A percentile compares a stretch with the other conserved stretches of the same genome.
phyloP scores from a whole-genome alignment of 495 filamentous ascomycete genomes.

The Penicillium coprophilum region DNA sequence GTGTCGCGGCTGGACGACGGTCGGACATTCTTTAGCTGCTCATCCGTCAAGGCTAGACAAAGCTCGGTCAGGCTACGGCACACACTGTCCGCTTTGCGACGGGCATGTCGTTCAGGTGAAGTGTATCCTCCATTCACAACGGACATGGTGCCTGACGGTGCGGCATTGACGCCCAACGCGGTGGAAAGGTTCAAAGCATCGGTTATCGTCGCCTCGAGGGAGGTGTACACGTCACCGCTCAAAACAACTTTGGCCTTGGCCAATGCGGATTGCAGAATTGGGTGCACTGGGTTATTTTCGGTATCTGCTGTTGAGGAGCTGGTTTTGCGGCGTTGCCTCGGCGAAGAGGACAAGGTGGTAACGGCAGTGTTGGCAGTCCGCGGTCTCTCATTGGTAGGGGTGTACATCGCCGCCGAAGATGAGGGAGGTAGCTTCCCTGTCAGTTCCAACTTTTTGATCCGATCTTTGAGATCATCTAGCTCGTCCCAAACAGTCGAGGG shows the following conservation, averaged over 20 bases:
- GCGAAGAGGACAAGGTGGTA: conserved; percentile 87
- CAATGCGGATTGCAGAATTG: conserved; percentile 76
- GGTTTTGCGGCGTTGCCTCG: conserved; percentile 60
- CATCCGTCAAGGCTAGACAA: conserved; percentile 75
- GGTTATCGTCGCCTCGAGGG: conserved; percentile 77
- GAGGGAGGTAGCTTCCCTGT: conserved; percentile 83
- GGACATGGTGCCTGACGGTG: conserved; percentile 62
- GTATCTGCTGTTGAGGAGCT: conserved; percentile 52
- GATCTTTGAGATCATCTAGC: conserved; percentile 90
- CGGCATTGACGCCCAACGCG: conserved; percentile 68
- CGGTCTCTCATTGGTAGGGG: conserved; percentile 74
- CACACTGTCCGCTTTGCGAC: conserved; percentile 87
- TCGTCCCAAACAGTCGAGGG: conserved; percentile 98
- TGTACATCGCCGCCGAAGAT: conserved; percentile 75
- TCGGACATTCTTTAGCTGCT: conserved; percentile 34
- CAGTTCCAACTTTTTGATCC: conserved; percentile 87
- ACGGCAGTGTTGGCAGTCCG: conserved; percentile 90
- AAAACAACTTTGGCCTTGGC: conserved; percentile 69
- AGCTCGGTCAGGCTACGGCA: conserved; percentile 92
- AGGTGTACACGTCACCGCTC: conserved; percentile 67
- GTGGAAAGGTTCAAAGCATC: conserved; percentile 76
- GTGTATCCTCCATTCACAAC: conserved; percentile 47
- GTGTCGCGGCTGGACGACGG: conserved; percentile 30
- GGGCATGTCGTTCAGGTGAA: conserved; percentile 76
- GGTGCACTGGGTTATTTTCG: conserved; percentile 58